Evolutionary conservation across 2,329 filamentous ascomycete genomes (phyloP).

Genomic region (Fonsecaea nubica): DNA sequence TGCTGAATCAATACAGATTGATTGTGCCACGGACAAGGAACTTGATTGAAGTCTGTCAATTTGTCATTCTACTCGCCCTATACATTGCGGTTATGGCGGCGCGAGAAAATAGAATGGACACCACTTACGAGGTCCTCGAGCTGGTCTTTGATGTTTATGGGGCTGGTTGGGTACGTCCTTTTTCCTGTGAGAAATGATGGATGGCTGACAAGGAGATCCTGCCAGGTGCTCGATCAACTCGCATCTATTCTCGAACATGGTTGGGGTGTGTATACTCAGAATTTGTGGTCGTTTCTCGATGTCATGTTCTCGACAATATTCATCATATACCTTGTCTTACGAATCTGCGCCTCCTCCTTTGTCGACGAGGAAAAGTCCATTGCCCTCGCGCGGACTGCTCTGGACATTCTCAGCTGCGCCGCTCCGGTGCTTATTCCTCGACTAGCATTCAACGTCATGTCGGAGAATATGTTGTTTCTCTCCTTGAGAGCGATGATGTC

Average conservation of each 20-base stretch:
- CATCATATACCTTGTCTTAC: slow-evolving; percentile 69
- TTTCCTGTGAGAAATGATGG: neutral
- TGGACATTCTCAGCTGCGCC: slow-evolving; percentile 68
- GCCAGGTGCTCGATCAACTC: slow-evolving; percentile 69
- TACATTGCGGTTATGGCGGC: slow-evolving; percentile 76
- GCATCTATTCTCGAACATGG: slow-evolving; percentile 77
- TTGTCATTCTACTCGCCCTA: slow-evolving; percentile 70
- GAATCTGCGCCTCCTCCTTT: slow-evolving; percentile 52
- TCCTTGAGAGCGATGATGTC: slow-evolving; percentile 83
- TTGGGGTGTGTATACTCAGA: slow-evolving; percentile 84
- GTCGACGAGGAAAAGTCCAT: slow-evolving; percentile 25
- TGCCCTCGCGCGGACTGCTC: slow-evolving; percentile 30
- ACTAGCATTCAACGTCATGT: slow-evolving; percentile 80
- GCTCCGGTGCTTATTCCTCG: slow-evolving; percentile 79
- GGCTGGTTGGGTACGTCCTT: slow-evolving; percentile 69
- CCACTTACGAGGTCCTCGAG: slow-evolving; percentile 64
- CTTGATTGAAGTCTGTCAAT: slow-evolving; percentile 75
- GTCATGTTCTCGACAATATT: slow-evolving; percentile 78
- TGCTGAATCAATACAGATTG: slow-evolving; percentile 84
- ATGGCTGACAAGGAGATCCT: slow-evolving; percentile 10
- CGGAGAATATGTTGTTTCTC: slow-evolving; percentile 83
- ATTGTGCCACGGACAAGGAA: slow-evolving; percentile 81
- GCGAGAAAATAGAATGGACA: slow-evolving; percentile 59
- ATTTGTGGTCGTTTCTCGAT: slow-evolving; percentile 86
- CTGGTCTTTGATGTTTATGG: slow-evolving; percentile 74